phyloP scores from a whole-genome alignment of 208 protist species.

The Lotmaria passim region DNA sequence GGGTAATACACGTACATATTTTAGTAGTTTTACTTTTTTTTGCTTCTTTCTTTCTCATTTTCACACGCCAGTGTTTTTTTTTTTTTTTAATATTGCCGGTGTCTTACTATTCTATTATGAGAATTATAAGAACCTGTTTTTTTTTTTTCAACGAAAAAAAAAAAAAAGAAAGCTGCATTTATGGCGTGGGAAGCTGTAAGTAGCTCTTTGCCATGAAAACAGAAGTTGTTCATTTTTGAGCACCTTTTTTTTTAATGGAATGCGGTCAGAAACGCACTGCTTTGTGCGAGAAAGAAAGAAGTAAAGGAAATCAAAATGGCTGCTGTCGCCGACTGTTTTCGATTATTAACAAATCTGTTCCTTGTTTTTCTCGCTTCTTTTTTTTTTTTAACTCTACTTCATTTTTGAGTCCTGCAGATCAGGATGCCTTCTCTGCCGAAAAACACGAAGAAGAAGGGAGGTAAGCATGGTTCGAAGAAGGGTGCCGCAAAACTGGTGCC shows the following conservation, averaged over 20 bases:
- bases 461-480: conserved; percentile 35
- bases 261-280: too few species aligned
- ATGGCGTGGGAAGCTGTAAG: too few species aligned
- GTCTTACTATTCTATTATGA: neutral
- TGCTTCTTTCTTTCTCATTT: conserved; percentile 6
- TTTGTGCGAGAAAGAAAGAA: too few species aligned
- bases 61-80: neutral
- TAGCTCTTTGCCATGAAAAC: too few species aligned
- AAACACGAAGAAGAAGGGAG: conserved; percentile 39
- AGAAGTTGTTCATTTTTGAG: neutral
- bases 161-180: too few species aligned
- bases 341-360: neutral
- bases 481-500: conserved; percentile 25
- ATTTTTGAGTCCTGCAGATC: neutral
- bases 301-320: too few species aligned
- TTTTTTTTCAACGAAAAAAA: too few species aligned
- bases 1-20: conserved; percentile 6
- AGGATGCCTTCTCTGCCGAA: conserved; percentile 17
- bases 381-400: conserved; percentile 9
- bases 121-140: neutral
- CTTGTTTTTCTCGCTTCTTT: neutral
- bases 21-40: conserved; percentile 6
- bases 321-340: too few species aligned
- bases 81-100: neutral
- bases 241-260: too few species aligned